phyloP scores from a whole-genome alignment of 495 filamentous ascomycete genomes.

The Hyphodiscus hymeniophilus region DNA sequence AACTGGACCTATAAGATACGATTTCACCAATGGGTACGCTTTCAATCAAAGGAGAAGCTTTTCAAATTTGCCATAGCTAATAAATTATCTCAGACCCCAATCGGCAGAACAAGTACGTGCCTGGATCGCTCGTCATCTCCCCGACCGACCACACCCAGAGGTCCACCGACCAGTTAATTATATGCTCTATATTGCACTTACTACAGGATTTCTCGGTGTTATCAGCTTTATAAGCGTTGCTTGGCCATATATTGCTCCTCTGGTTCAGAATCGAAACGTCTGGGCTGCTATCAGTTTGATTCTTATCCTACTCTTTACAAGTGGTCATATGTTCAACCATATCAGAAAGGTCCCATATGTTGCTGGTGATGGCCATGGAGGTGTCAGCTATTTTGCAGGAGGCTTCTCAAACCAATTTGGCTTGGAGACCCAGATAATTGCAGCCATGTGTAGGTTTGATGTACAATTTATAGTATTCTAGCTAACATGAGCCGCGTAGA shows the following conservation, averaged over 20 bases:
- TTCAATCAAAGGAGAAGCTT: neutral
- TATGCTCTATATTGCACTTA: conserved; percentile 57
- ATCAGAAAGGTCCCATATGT: conserved; percentile 97
- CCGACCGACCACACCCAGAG: conserved; percentile 61
- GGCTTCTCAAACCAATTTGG: conserved; percentile 96
- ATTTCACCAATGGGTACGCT: conserved; percentile 73
- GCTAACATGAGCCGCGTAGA: conserved; percentile 41
- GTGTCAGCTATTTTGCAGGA: conserved; percentile 82
- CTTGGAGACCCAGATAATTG: conserved; percentile 92
- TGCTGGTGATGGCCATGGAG: conserved; percentile 73
- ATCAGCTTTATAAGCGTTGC: conserved; percentile 62
- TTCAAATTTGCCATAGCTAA: neutral
- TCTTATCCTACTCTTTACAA: conserved; percentile 86
- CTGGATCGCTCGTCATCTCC: conserved; percentile 74
- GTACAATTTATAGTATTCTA: neutral
- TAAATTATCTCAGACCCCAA: conserved; percentile 44
- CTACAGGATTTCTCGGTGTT: conserved; percentile 57
- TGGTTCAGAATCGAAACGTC: conserved; percentile 82
- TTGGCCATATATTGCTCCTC: conserved; percentile 76
- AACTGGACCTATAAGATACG: conserved; percentile 65
- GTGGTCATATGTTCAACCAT: conserved; percentile 98
- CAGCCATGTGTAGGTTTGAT: conserved; percentile 77
- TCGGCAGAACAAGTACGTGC: conserved; percentile 67
- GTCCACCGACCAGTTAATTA: conserved; percentile 86
- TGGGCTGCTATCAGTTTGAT: conserved; percentile 92